Conservation (phyloP, 352 stramenopile genomes). For the Aphanomyces euteiches region DNA sequence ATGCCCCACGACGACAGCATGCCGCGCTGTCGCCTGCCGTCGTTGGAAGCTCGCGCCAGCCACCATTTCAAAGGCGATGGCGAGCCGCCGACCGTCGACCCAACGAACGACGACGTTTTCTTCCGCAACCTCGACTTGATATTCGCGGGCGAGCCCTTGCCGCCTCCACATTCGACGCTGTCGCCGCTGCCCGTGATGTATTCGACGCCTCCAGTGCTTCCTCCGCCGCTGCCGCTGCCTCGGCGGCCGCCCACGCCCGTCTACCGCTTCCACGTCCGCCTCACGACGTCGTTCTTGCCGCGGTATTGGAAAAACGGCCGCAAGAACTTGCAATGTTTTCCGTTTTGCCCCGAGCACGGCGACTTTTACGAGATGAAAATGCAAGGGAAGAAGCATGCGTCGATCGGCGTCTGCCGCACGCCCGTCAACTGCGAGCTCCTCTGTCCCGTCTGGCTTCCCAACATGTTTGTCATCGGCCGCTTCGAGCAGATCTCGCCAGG, state of each 20-base stretch:
- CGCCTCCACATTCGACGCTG: background rate
- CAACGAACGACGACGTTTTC: constrained; percentile 19
- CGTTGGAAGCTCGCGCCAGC: background rate
- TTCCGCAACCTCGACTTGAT: constrained; percentile 25
- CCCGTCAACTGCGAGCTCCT: constrained; percentile 55
- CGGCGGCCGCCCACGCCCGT: background rate
- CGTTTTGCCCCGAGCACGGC: constrained; percentile 75
- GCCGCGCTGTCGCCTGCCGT: background rate
- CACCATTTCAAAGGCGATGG: background rate
- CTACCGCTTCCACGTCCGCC: constrained; percentile 19
- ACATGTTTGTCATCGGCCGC: constrained; percentile 51
- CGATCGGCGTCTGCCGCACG: constrained; percentile 73
- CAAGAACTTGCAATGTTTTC: constrained; percentile 89
- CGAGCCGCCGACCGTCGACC: background rate
- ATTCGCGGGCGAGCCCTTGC: constrained; percentile 8
- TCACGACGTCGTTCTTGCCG: constrained; percentile 27
- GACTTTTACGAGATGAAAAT: constrained; percentile 90
- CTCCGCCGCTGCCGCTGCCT: background rate
- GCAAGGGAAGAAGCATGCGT: constrained; percentile 84
- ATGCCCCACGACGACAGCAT: background rate
- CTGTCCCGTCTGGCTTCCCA: background rate
- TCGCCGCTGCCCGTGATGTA: background rate
- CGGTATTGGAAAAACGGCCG: constrained; percentile 87
- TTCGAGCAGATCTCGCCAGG: constrained; percentile 62
- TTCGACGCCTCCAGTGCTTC: background rate